Base-by-base conservation (phyloP, 345 rosid genomes). In the Citropsis articulata region DNA sequence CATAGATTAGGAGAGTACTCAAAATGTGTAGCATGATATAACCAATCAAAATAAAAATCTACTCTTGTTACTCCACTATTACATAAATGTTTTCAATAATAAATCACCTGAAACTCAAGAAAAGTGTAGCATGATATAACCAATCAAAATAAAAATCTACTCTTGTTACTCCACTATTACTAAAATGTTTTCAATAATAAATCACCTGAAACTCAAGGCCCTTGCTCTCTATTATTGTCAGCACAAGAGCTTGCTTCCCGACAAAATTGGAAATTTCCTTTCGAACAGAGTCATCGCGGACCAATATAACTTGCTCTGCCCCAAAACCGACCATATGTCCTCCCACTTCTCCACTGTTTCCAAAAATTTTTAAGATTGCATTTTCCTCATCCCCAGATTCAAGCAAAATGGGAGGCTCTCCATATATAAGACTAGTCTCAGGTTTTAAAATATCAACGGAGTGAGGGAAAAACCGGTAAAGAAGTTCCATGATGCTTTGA, bases 121-220 rank as follows among this genome's bases (percentile, higher is more conserved):
- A n/a, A 50, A 0, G 33, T 27, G 18, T 35, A 38, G 16, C 7
- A 72, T 21, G 10, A 33, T 21, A 33, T 21, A 33, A 33, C n/a
- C 30, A 33, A 72, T 7, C 5, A 57, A 33, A 72, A 56, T 5
- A 25, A 57, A 31, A 14, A 38, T 9, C 0, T 35, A 10, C 12
- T 18, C 1, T 33, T 30, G 2, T 6, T 35, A 35, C 28, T 33
- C 16, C 45, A 66, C 21, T 35, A 66, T 6, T 19, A 35, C 7
- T 5, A 8, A 36, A 18, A 36, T 22, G 9, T 64, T 64, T 64
- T 64, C 6, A 33, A 9, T 3, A 66, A 33, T 7, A 5, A 22
- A 21, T 72, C 10, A 86, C 91, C 89, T 84, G 86, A 79, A 88
- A 88, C 76, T 88, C 89, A 25, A 88, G 71, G 66, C 91, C 91